A percentile compares a stretch with the other conserved stretches of the same genome.
Conservation (phyloP, 2,329 filamentous ascomycete genomes). For the Ophiobolus disseminans region DNA sequence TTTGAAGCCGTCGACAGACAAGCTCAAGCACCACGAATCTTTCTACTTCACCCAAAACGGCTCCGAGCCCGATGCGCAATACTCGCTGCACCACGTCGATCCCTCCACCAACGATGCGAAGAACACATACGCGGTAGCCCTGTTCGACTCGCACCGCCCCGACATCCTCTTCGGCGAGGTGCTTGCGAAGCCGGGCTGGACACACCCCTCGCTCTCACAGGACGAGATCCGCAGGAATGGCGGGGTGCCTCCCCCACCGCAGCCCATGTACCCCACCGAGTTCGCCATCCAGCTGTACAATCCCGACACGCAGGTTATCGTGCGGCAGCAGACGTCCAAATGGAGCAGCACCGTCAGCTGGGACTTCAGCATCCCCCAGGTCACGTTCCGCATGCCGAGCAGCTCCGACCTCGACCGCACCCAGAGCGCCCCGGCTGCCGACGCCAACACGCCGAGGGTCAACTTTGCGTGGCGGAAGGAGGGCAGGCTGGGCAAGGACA, state of each 20-base stretch:
- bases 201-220: conserved; percentile 79
- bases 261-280: conserved; percentile 75
- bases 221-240: conserved; percentile 78
- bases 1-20: conserved; percentile 61
- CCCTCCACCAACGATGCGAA: conserved; percentile 72
- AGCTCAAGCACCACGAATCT: conserved; percentile 60
- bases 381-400: conserved; percentile 82
- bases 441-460: conserved; percentile 69
- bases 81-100: conserved; percentile 79
- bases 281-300: conserved; percentile 94
- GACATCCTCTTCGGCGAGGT: conserved; percentile 89
- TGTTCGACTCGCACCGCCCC: conserved; percentile 81
- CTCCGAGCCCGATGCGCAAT: conserved; percentile 79
- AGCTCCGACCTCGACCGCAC: conserved; percentile 78
- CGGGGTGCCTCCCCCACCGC: conserved; percentile 68
- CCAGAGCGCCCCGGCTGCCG: conserved; percentile 64
- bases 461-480: conserved; percentile 91
- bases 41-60: conserved; percentile 73
- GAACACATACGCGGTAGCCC: conserved; percentile 85
- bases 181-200: conserved; percentile 82
- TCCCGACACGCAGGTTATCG: conserved; percentile 80
- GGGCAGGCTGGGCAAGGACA: conserved; percentile 82
- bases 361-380: conserved; percentile 91
- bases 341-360: conserved; percentile 84
- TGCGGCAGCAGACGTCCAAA: conserved; percentile 74